Base-by-base conservation (phyloP, 106 monocot species). In the Dendrobium huoshanense region DNA sequence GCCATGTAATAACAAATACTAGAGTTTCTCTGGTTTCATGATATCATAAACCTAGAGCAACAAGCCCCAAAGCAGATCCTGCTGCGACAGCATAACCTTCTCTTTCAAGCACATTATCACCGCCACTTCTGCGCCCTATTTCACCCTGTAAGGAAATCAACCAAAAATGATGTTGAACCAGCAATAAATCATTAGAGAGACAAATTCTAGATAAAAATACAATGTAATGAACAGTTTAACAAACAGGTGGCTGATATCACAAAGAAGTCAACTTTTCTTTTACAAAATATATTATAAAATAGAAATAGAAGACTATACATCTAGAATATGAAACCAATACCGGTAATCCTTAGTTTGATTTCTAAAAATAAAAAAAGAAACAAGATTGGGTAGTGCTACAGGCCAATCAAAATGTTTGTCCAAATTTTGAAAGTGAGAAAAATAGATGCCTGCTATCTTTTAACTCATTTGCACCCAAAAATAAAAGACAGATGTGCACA, bases 71-170 rank as follows among this genome's bases (percentile, higher is more conserved):
- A 75, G 98, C 98, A 89, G 80, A 88, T 88, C 98, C 98, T 58
- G 98, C 94, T 90, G 94, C 95, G 92, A 98, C 91, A 84, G 98
- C 92, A 91, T 98, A 98, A 48, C 98, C 98, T 95, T 98, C 98
- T 80, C 95, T 88, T 95, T 98, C 98, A 72, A 91, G 95, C 58
- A 98, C 98, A 87, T 98, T 98, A 81, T 98, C 98, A 79, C 92
- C 94, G 64, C 88, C 88, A 87, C 98, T 98, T 98, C 87, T 90
- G 49, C 95, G 90, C 15, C 98, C 98, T 82, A 98, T 98, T 85
- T 98, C 98, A 87, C 88, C 84, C 98, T 98, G 58, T 8, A 55
- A 78, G 19, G 40, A 78, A 58, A 58, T 78, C 11, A 78, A 78
- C 3, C 27, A 41, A 40, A 37, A 7, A 78, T 44, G 74, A 44